Percentiles rank a stretch among this genome's conserved stretches.
phyloP scores from a whole-genome alignment of 2,329 filamentous ascomycete species.

The Akanthomyces uredinophilus region DNA sequence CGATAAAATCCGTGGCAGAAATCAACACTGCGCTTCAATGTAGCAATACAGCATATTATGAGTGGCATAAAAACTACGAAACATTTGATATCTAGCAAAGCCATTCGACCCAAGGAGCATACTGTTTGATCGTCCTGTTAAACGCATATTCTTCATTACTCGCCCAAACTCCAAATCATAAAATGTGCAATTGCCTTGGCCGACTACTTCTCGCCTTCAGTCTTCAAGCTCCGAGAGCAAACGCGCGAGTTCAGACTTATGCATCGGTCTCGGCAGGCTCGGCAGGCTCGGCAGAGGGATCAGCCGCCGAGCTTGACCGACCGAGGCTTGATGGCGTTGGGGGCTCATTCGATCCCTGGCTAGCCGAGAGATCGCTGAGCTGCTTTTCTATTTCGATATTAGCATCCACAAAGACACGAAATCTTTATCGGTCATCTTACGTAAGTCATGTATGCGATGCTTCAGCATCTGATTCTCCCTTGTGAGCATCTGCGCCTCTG shows the following conservation, averaged over 20 bases:
- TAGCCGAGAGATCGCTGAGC: conserved; percentile 38
- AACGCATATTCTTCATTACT: conserved; percentile 4
- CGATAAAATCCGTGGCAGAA: not conserved
- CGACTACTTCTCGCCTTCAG: not conserved
- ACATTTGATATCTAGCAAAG: conserved; percentile 3
- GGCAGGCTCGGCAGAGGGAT: conserved; percentile 34
- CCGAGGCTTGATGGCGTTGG: conserved; percentile 44
- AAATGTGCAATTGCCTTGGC: not conserved
- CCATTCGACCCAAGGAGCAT: not conserved
- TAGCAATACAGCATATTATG: not conserved
- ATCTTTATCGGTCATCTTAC: conserved; percentile 33
- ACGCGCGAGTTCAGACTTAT: not conserved
- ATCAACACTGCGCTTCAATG: not conserved
- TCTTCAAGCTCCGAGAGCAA: not conserved
- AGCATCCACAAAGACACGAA: conserved; percentile 11
- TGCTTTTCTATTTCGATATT: conserved; percentile 42
- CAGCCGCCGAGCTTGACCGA: conserved; percentile 41
- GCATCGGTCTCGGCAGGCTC: conserved; percentile 14
- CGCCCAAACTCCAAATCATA: conserved; percentile 1
- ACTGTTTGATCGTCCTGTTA: conserved; percentile 1
- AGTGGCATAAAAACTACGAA: not conserved
- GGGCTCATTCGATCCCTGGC: conserved; percentile 37
- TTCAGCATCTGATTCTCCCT: conserved; percentile 81
- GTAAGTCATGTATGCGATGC: conserved; percentile 66
- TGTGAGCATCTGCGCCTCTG: conserved; percentile 71